These are phyloP conservation scores for Cudoniella acicularis DNA, from an alignment of 495 filamentous ascomycete genomes.

Conservation along the genomic window DNA sequence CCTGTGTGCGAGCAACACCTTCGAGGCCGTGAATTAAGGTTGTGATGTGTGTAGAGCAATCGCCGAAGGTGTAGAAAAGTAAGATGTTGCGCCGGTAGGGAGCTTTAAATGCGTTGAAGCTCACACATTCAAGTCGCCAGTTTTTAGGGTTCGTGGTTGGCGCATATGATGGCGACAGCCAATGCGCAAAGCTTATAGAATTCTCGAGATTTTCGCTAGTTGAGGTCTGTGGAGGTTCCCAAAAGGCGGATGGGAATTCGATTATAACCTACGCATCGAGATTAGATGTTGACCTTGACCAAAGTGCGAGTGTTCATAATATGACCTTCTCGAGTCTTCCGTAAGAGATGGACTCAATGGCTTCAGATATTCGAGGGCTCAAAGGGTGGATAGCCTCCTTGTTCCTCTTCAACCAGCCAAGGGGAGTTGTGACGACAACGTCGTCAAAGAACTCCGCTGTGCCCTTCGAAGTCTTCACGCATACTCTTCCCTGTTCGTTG, in stretches of 20 bases:
- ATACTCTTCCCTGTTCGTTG: slow-evolving; percentile 34
- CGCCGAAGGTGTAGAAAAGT: slow-evolving; percentile 84
- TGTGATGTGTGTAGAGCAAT: slow-evolving; percentile 47
- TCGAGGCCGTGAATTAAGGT: slow-evolving; percentile 31
- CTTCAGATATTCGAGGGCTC: slow-evolving; percentile 59
- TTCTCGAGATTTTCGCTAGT: slow-evolving; percentile 18
- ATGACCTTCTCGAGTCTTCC: slow-evolving; percentile 79
- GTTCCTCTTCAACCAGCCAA: slow-evolving; percentile 85
- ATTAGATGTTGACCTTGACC: neutral
- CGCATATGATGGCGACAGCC: slow-evolving; percentile 60
- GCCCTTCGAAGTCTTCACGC: slow-evolving; percentile 52
- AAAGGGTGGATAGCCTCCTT: slow-evolving; percentile 67
- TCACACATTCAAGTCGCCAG: slow-evolving; percentile 77
- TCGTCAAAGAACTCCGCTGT: slow-evolving; percentile 67
- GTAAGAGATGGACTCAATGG: slow-evolving; percentile 75
- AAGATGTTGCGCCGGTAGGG: slow-evolving; percentile 70
- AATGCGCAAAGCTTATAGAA: slow-evolving; percentile 57
- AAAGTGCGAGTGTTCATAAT: neutral
- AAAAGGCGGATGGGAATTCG: slow-evolving; percentile 68
- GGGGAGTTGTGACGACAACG: slow-evolving; percentile 74
- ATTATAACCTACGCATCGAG: slow-evolving; percentile 59
- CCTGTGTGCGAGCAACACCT: slow-evolving; percentile 30
- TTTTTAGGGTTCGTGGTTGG: slow-evolving; percentile 52
- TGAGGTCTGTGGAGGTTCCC: slow-evolving; percentile 29
- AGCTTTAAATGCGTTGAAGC: slow-evolving; percentile 61